A percentile compares a stretch with the other conserved stretches of the same genome.
These are phyloP conservation scores for Botrytis paeoniae DNA, from an alignment of 2,329 filamentous ascomycete species.

Conservation along the genomic window DNA sequence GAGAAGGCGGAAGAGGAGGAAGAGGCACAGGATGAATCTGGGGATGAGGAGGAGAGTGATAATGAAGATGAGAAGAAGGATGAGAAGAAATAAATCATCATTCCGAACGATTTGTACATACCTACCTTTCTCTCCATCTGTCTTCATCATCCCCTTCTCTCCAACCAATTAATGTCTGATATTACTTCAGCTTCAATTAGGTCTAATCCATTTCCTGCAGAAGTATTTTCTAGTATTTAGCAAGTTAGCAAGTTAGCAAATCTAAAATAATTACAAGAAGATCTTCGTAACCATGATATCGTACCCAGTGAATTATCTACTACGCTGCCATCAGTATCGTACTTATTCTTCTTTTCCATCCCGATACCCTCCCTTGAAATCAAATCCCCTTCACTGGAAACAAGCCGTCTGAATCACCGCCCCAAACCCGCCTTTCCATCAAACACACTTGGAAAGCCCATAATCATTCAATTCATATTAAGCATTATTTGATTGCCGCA, in stretches of 20 bases:
- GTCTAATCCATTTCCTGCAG: background rate
- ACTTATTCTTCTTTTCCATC: too few relatives aligned
- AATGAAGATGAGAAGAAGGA: slow-evolving; percentile 36
- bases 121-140: background rate
- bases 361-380: too few relatives aligned
- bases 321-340: background rate
- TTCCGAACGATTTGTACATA: background rate
- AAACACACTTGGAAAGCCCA: too few relatives aligned
- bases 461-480: too few relatives aligned
- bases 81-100: slow-evolving; percentile 19
- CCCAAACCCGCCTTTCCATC: too few relatives aligned
- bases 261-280: background rate
- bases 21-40: slow-evolving; percentile 21
- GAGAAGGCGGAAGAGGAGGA: slow-evolving; percentile 25
- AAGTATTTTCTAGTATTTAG: background rate
- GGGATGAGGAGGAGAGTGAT: slow-evolving; percentile 41
- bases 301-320: background rate
- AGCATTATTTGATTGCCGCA: too few relatives aligned
- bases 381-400: too few relatives aligned
- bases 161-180: background rate
- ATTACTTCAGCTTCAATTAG: background rate
- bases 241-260: background rate
- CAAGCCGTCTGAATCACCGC: too few relatives aligned
- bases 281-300: background rate
- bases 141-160: background rate